phyloP scores from a whole-genome alignment of 768 basidiomycete genomes.

The Collybia nuda region DNA sequence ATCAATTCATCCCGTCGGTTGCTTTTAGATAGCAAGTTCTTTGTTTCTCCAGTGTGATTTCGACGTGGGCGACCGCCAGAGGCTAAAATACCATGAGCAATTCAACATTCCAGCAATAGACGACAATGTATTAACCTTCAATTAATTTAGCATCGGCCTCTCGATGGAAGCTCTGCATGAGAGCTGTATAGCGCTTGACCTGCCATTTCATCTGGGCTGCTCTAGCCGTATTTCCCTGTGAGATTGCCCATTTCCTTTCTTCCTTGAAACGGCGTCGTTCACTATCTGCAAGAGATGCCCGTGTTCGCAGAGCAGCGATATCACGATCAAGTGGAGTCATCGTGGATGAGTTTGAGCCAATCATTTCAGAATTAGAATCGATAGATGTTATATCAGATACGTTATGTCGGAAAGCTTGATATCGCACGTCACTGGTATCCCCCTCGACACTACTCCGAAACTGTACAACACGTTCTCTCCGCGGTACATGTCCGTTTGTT shows the following conservation, averaged over 20 bases:
- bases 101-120: background rate
- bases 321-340: constrained; percentile 72
- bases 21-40: constrained; percentile 16
- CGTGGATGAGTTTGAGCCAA: constrained; percentile 49
- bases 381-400: constrained; percentile 66
- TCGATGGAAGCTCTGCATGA: constrained; percentile 78
- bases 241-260: constrained; percentile 84
- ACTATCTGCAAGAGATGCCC: constrained; percentile 79
- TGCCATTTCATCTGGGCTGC: constrained; percentile 83
- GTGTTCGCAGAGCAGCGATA: constrained; percentile 70
- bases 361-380: constrained; percentile 65
- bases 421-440: constrained; percentile 28
- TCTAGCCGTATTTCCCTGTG: constrained; percentile 72
- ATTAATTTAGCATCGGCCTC: constrained; percentile 72
- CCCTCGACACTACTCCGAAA: constrained; percentile 42
- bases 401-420: constrained; percentile 26
- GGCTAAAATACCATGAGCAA: constrained; percentile 6
- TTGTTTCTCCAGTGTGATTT: constrained; percentile 22
- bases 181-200: constrained; percentile 74
- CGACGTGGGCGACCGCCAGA: constrained; percentile 15
- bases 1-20: constrained; percentile 9
- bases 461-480: constrained; percentile 45
- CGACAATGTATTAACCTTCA: constrained; percentile 46
- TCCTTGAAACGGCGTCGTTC: constrained; percentile 83
- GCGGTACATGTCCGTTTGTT: constrained; percentile 10